phyloP scores from a whole-genome alignment of 176 grass and related monocot species.

The Miscanthus lutarioriparius region DNA sequence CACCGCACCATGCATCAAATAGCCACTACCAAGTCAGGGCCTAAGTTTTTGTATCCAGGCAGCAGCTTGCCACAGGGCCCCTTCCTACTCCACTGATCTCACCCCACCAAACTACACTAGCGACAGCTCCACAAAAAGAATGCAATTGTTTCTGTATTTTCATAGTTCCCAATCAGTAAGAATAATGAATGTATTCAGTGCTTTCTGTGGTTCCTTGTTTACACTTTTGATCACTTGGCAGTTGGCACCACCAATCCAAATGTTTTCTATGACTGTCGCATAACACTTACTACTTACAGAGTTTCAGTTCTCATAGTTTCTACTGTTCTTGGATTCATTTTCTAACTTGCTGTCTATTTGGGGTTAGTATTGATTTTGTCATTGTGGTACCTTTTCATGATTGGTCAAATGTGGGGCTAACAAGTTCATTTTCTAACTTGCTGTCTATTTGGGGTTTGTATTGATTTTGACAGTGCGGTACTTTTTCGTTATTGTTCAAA shows the following conservation, averaged over 20 bases:
- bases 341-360: not conserved
- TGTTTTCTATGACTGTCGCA: not conserved
- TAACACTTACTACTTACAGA: not conserved
- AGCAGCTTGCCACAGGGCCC: not conserved
- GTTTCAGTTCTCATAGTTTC: not conserved
- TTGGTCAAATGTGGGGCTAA: not conserved
- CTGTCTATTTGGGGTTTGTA: not conserved
- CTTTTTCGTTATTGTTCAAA: not conserved
- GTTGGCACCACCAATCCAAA: not conserved
- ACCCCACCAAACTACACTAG: not conserved
- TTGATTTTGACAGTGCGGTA: not conserved
- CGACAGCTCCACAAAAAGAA: not conserved
- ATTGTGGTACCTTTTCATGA: not conserved
- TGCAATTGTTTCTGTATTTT: not conserved
- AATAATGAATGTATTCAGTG: not conserved
- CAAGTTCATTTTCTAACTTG: not conserved
- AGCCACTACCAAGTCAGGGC: not conserved
- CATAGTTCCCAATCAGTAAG: not conserved
- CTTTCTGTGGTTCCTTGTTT: not conserved
- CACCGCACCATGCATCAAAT: not conserved
- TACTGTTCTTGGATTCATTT: not conserved
- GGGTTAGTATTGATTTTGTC: not conserved
- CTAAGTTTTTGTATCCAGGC: not conserved
- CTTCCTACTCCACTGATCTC: not conserved
- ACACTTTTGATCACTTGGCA: not conserved